Base-by-base conservation (phyloP, 352 stramenopile species). In the Globisporangium carolinianum region DNA sequence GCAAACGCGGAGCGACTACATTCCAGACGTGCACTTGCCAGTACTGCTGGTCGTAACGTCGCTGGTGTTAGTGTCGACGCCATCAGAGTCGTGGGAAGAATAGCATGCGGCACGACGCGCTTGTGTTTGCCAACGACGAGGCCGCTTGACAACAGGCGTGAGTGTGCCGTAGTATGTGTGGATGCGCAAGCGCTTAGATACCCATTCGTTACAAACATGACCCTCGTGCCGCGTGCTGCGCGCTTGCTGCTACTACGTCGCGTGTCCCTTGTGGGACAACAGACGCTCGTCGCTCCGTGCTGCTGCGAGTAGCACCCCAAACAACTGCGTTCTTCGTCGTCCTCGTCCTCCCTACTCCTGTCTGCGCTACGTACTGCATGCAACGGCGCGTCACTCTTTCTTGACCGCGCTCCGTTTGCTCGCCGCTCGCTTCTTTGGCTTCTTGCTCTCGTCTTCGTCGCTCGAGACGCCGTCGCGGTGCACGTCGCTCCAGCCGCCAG, bases 391-490 rank as follows among this genome's bases (percentile, higher is more conserved):
- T 42, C 52, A 46, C 35, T 62, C 56, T 9, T 58, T 32, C 56
- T 55, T 53, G 37, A 63, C n/a, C 11, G 15, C 38, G 35, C 10
- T 47, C 10, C 43, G 43, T 36, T 51, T 58, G n/a, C 51, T 57
- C 55, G 47, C 37, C 32, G 41, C 18, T 14, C 45, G 45, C 39
- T 77, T 77, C 42, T 59, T 61, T 17, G 63, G 35, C 59, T 77
- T 77, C 51, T 78, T 68, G 39, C 61, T 69, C 62, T 89, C 80
- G 42, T 94, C 83, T 62, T 94, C 85, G 54, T 90, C 85, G 51
- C 85, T 91, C 14, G 85, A 94, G 14, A 81, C 52, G 46, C 85
- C 85, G 35, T 93, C 79, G 17, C 85, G 85, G 15, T 67, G 76
- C 41, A 94, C 83, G 15, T 80, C 73, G 3, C 63, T 68, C 85